phyloP scores from a whole-genome alignment of 441 rosid genomes.

The Macaranga tanarius region DNA sequence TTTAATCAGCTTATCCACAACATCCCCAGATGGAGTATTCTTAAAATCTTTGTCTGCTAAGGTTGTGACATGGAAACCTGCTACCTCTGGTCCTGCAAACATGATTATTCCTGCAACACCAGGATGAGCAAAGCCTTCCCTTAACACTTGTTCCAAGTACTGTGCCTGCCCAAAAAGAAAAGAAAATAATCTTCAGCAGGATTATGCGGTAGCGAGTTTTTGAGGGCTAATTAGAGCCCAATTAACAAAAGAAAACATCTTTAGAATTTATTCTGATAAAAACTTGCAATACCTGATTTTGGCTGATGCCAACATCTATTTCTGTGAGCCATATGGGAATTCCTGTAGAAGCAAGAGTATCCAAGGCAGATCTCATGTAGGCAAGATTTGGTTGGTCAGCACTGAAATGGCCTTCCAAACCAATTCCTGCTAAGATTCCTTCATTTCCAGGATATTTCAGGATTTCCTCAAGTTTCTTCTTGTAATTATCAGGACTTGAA shows the following conservation, averaged over 20 bases:
- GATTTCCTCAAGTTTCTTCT: conserved; percentile 45
- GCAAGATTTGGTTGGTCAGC: conserved; percentile 53
- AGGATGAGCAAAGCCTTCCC: conserved; percentile 69
- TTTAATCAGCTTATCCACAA: conserved; percentile 58
- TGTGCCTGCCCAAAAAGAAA: conserved; percentile 32
- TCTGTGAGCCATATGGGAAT: conserved; percentile 87
- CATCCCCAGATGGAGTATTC: conserved; percentile 57
- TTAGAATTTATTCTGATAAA: neutral
- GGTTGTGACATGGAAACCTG: conserved; percentile 54
- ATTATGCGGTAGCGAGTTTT: no score
- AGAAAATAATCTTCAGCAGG: no score
- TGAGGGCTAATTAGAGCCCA: no score
- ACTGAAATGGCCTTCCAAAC: conserved; percentile 64
- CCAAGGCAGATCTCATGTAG: conserved; percentile 68
- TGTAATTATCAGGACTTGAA: conserved; percentile 38
- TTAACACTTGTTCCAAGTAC: conserved; percentile 60
- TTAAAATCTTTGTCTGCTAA: conserved; percentile 51
- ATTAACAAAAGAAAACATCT: no score
- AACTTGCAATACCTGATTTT: conserved; percentile 48
- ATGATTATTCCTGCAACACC: conserved; percentile 64
- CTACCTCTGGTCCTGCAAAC: conserved; percentile 55
- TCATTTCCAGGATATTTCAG: conserved; percentile 44
- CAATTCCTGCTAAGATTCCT: conserved; percentile 50
- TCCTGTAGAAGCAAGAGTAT: conserved; percentile 53
- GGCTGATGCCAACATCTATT: conserved; percentile 45